Evolutionary conservation across 2,329 filamentous ascomycete species (phyloP).

Genomic region (Fusarium piperis): DNA sequence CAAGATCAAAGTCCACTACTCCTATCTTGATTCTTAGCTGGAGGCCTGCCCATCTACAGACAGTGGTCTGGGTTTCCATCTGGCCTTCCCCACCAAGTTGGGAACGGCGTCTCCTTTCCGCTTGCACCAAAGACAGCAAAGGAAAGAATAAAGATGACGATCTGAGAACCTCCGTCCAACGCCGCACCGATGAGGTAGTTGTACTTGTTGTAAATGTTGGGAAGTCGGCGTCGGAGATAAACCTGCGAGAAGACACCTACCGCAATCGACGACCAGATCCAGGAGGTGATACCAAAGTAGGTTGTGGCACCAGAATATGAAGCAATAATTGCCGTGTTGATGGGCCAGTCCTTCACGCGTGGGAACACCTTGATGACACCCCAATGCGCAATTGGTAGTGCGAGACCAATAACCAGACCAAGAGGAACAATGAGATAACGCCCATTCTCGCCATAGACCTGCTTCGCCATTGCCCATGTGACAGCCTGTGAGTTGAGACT

Average conservation of each 20-base stretch:
- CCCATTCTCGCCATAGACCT: conserved; percentile 49
- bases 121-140: conserved; percentile 40
- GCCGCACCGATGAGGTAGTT: conserved; percentile 43
- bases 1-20: not conserved
- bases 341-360: not conserved
- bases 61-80: not conserved
- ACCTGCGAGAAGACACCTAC: conserved; percentile 46
- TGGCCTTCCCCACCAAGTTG: conserved; percentile 1
- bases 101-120: conserved; percentile 32
- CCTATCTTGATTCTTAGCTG: not conserved
- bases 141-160: conserved; percentile 42
- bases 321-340: not conserved
- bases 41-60: not conserved
- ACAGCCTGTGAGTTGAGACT: conserved; percentile 52
- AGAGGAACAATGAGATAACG: conserved; percentile 19
- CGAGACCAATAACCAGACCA: conserved; percentile 54
- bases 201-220: conserved; percentile 41
- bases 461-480: conserved; percentile 48
- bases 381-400: conserved; percentile 49
- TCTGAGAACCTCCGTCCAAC: conserved; percentile 41
- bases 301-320: not conserved
- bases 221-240: conserved; percentile 37
- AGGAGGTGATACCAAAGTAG: conserved; percentile 48
- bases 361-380: conserved; percentile 45
- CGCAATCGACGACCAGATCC: conserved; percentile 46